Base-by-base conservation (phyloP, 2,329 filamentous ascomycete genomes). In the Colletotrichum orchidophilum region DNA sequence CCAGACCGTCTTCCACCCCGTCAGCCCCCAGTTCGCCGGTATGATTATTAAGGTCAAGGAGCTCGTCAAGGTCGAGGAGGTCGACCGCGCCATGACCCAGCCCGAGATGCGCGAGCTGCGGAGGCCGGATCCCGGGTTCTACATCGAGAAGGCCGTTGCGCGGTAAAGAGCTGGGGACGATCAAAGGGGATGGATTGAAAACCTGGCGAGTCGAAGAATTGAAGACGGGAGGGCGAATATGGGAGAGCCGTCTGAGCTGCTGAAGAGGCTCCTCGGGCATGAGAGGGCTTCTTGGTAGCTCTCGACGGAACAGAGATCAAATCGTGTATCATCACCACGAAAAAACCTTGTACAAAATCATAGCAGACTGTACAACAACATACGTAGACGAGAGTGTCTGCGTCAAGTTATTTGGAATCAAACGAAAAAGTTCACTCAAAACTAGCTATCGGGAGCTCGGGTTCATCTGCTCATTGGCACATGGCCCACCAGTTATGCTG, bases 31-130 rank as follows among this genome's bases (percentile, higher is more conserved):
- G 75, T 91, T 94, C 73, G 95, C 95, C 11, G 95, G 95, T 79
- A 94, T 97, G 85, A 94, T 98, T 78, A 92, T 98, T 87, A 92
- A 93, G 82, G 94, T 98, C 76, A 98, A 98, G 86, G 95, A 98
- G 84, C 86, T 98, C 73, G 94, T 98, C 55, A 87, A 90, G 64
- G 94, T 97, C 42, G 86, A 91, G 75, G 95, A 97, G 83, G 94
- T 97, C 54, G 90, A 91, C 39, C 80, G 83, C 73, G 81, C 87
- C 35, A 80, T 94, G 82, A 91, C 87, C 8, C 89, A 90, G 78
- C 82, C 83, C 66, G 89, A 97, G 84, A 87, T 97, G 78, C 91
- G 90, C 83, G 88, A 87, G 62, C 86, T 89, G 82, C 85, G 95
- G 81, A 90, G 87, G 81, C 94, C 95, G 3, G 93, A 96, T 72